Evolutionary conservation across 495 filamentous ascomycete species (phyloP), one percentile per base, ranked within the genome.

Genomic region (Chaetomium fimeti): DNA sequence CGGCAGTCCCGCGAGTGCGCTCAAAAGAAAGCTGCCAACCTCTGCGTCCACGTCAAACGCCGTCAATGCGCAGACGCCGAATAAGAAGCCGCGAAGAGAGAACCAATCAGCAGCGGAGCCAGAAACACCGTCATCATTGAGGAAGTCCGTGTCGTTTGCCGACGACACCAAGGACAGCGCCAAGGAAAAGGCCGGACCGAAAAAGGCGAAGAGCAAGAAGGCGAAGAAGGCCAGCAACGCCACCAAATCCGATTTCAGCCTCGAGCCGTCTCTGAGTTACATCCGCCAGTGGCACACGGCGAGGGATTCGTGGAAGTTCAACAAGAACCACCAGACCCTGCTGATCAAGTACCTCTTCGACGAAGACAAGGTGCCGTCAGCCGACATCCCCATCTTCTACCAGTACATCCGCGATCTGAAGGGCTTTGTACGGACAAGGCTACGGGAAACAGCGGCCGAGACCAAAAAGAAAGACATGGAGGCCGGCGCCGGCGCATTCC

Each of bases 241-340:
- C 7, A 15, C 69, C 45, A 63, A 70, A 36, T 63, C 77, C 40
- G 77, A 81, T 52, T 70, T 75, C 49, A 73, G 76, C 48, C 68
- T 85, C 68, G 81, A 84, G 52, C 84, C 87, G 6, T 86, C 91
- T 62, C 83, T 95, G 43, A 78, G 76, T 24, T 96, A 96, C 73
- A 81, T 97, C 24, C 82, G 79, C 27, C 81, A 83, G 72, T 93
- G 90, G 82, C 78, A 88, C 72, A 83, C 82, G 49, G 80, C 84
- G 53, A 86, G 84, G 49, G 75, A 80, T 0, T 79, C 76, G 43
- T 97, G 92, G 92, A 97, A 96, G 75, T 97, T 97, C 78, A 93
- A 93, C 79, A 97, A 97, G 78, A 89, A 88, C 61, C 84, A 89
- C 71, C 91, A 96, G 77, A 89, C 85, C 18, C 84, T 88, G 61